These are phyloP conservation scores for Pichia cactophila DNA, from an alignment of 1,139 yeast species.

Conservation along the genomic window DNA sequence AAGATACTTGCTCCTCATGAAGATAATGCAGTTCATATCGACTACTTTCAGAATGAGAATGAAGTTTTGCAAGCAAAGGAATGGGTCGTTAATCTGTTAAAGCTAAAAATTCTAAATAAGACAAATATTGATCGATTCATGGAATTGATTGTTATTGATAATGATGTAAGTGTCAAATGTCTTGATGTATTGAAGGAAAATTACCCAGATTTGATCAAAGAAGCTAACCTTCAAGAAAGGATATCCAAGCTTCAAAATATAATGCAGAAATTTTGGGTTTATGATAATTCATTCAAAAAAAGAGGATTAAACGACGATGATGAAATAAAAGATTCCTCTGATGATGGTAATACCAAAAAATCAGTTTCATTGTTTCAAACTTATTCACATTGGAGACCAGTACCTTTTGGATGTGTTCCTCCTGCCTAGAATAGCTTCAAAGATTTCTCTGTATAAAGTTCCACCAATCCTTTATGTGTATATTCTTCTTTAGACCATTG, in stretches of 20 bases:
- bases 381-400: constrained; percentile 35
- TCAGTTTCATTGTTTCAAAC: constrained; percentile 26
- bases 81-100: constrained; percentile 12
- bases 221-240: constrained; percentile 2
- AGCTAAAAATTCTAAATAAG: constrained; percentile 1
- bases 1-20: constrained; percentile 6
- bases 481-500: constrained; percentile 14
- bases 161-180: constrained; percentile 6
- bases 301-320: constrained; percentile 2
- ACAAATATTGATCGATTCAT: constrained; percentile 1
- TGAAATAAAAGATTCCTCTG: constrained; percentile 3
- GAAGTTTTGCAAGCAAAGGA: constrained; percentile 8
- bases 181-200: constrained; percentile 2
- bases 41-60: constrained; percentile 5
- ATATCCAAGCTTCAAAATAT: constrained; percentile 5
- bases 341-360: background rate
- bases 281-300: constrained; percentile 5
- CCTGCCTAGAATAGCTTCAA: constrained; percentile 5
- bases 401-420: constrained; percentile 37
- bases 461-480: constrained; percentile 23
- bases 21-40: background rate
- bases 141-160: constrained; percentile 1
- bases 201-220: background rate
- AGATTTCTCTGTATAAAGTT: constrained; percentile 13
- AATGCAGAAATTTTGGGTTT: constrained; percentile 18